Evolutionary conservation across 805 yeast genomes (phyloP), one percentile per base, ranked within the genome.

Genomic region (Wickerhamomyces xylosicus): DNA sequence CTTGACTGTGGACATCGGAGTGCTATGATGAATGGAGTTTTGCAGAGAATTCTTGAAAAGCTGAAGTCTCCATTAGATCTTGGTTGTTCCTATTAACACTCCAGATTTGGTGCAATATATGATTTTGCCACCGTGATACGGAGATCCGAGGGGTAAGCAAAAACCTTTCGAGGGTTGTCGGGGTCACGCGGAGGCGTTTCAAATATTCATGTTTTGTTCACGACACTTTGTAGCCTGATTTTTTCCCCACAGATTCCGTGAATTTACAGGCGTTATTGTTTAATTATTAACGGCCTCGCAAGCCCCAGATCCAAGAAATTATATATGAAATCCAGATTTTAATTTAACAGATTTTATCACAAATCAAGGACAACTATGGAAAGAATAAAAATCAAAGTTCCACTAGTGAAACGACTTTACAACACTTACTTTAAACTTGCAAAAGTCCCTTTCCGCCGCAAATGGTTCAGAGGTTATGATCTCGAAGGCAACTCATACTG

Each of bases 401-500:
- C 28, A 13, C 13, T 22, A 13, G 13, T 22, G 9, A 9, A 9
- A 13, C 71, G 72, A 36, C 41, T 73, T 0, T 62, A 68, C 39
- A 71, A 72, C 57, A 63, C 64, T 47, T 84, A 79, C 75, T 72
- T 69, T 48, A 69, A 87, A 0, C 57, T 81, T 4, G 59, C 79
- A 34, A 70, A 64, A 34, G 67, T 84, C 3, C 95, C 95, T 0
- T 77, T 83, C 56, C 67, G 94, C 32, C 69, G 68, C 39, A 69
- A 67, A 53, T 84, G 77, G 63, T 83, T 84, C 48, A 47, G 54
- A 3, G 61, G 86, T 2, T 84, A 82, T 52, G 95, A 85, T 52
- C 64, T 85, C n/a, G 77, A 75, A 31, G 95, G 92, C 3, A 85
- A 85, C 56, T 77, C 90, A 2, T 85, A 79, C 61, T 85, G 95